Evolutionary conservation across 2,329 filamentous ascomycete genomes (phyloP), one percentile per base, ranked within the genome.

Genomic region (Neonectria magnoliae): DNA sequence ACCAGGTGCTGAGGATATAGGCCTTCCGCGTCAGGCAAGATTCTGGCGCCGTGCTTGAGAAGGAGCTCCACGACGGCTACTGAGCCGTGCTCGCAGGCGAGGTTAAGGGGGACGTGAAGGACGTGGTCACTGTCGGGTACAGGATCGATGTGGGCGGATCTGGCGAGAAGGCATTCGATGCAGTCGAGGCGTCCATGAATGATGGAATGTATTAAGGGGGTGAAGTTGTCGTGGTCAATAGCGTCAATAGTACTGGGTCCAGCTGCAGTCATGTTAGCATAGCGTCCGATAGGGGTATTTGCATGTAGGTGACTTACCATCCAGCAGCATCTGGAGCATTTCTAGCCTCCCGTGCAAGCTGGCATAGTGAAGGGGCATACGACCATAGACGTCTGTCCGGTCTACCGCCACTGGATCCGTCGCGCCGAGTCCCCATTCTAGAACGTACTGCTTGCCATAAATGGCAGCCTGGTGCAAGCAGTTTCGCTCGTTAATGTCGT

Each of bases 401-500:
- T 89, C 89, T 25, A 94, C 90, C 67, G 94, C 90, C 36, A 98
- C 93, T 2, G 55, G 55, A 5, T 88, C 89, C 50, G 87, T 89
- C 1, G 87, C 82, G 27, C 59, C 55, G n/a, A 99, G 82, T 4
- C 92, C 94, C 68, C 91, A 89, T 55, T 88, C 83, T 63, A 98
- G 83, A 31, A 98, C 92, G 71, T 92, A 90, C 10, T 87, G 81
- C 73, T 94, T 94, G 20, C 94, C 94, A 66, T 97, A 97, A 57
- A 98, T 98, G 1, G 94, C 91, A n/a, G 96, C 93, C 80, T 98
- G 96, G 73, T 99, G 96, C 51, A 99, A 84, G 75, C 94, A 97
- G 74, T 98, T 99, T 44, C 96, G 88, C 81, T 98, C 95, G 74
- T 98, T 99, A 78, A 99, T 98, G 74, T 98, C 94, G 76, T 99